phyloP scores from a whole-genome alignment of 306 rosid genomes.

The Trifolium fragiferum region DNA sequence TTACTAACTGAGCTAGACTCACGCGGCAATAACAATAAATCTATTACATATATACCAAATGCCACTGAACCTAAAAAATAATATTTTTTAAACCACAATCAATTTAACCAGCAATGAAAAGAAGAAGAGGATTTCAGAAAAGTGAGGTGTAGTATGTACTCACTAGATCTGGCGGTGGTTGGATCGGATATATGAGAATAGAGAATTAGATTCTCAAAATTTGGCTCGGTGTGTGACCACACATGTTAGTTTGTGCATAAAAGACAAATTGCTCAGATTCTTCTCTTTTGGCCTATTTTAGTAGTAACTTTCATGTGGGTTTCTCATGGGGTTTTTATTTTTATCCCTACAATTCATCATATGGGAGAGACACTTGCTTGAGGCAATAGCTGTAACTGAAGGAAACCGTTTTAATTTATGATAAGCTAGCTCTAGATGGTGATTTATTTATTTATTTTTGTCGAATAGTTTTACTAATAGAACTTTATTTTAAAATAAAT shows the following conservation, averaged over 20 bases:
- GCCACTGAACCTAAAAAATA: not conserved
- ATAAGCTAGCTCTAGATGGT: too few species aligned
- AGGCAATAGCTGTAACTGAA: too few species aligned
- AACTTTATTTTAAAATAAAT: too few species aligned
- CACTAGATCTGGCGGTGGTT: conserved; percentile 33
- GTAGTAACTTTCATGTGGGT: conserved; percentile 65
- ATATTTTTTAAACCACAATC: not conserved
- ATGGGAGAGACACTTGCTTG: too few species aligned
- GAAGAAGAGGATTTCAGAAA: not conserved
- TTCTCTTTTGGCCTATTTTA: conserved; percentile 44
- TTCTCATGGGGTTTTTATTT: conserved; percentile 42
- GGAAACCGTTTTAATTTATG: too few species aligned
- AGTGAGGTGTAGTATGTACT: conserved; percentile 35
- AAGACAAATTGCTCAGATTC: conserved; percentile 70
- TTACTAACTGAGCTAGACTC: too few species aligned
- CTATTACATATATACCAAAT: too few species aligned
- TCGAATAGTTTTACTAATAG: too few species aligned
- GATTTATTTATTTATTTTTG: too few species aligned
- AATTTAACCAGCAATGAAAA: not conserved
- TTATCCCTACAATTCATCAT: conserved; percentile 15
- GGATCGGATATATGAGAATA: conserved; percentile 27
- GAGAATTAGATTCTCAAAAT: conserved; percentile 63
- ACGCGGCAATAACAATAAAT: too few species aligned
- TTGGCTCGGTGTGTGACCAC: conserved; percentile 53
- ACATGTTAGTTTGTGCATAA: conserved; percentile 59